Evolutionary conservation across 495 filamentous ascomycete species (phyloP), one percentile per base, ranked within the genome.

Genomic region (Penicillium macrosclerotiorum): DNA sequence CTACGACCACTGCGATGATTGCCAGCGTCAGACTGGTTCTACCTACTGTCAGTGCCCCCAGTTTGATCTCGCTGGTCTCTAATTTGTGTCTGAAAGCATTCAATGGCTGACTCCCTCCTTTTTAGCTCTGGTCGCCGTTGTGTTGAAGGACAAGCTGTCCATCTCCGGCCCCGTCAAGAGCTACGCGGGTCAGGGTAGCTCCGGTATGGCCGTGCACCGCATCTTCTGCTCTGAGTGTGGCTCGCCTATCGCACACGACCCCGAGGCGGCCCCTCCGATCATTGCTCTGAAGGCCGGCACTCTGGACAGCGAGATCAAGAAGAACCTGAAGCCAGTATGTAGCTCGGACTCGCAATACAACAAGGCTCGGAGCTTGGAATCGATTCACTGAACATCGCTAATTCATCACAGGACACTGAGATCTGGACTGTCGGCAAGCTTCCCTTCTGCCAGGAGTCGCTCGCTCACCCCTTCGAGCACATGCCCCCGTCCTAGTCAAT

Each of bases 1-100:
- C 52, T 85, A 85, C 59, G 82, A 86, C 55, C 82, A 86, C 71
- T 86, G 82, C 55, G 82, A 86, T 53, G 82, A 85, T 62, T 86
- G 82, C 73, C 82, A 86, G 60, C 80, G 82, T 53, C 82, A 86
- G 64, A 74, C 69, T 39, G 82, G 82, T 42, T 84, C 81, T 6
- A 83, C 81, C 45, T 86, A 86, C 60, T 86, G 82, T 85, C 64
- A 8, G 56, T 52, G 3, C n/a, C n/a, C n/a, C n/a, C n/a, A n/a
- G n/a, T n/a, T n/a, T n/a, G n/a, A n/a, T n/a, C n/a, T n/a, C n/a
- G n/a, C n/a, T n/a, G n/a, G n/a, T n/a, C n/a, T n/a, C n/a, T n/a
- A n/a, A n/a, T n/a, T n/a, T n/a, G n/a, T n/a, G n/a, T n/a, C n/a
- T n/a, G n/a, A n/a, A n/a, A n/a, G n/a, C n/a, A n/a, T n/a, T n/a